Base-by-base conservation (phyloP, 208 protist genomes). In the Leishmania guyanensis region DNA sequence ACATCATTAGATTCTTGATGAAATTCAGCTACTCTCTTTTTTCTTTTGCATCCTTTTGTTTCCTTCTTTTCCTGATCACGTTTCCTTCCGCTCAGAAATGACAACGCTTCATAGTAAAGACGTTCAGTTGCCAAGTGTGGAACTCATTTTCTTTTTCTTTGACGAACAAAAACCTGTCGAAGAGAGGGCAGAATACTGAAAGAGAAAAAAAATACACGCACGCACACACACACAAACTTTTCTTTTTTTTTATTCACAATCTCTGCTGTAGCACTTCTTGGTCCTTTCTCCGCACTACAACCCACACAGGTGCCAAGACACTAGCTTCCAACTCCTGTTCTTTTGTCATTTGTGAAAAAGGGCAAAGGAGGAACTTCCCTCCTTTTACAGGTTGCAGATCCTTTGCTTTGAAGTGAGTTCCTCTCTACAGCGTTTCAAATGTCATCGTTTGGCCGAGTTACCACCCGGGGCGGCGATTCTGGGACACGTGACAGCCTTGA, bases 401-500 rank as follows among this genome's bases (percentile, higher is more conserved):
- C 10, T 53, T 6, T 14, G 0, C 46, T 53, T 36, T 53, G 39
- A 73, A 73, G 3, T 29, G 22, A 54, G 46, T 75, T 75, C 78
- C 29, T 46, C 48, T 73, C 39, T 56, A 46, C 14, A 69, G 54
- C 53, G 5, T 29, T 73, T 62, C 79, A 62, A 88, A 95, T 95
- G 91, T 80, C 91, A 43, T 83, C 89, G 48, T 83, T 93, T 80
- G 75, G 84, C 26, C 83, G 88, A 60, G 82, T 93, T 53, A 50
- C 90, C 16, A 81, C 86, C 58, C 91, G 90, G 1, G 80, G 89
- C 14, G 46, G 85, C 3, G 80, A 74, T 54, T 81, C 86, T 16
- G 85, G 70, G 17, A 72, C 81, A 46, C 87, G 88, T 46, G 94
- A 95, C n/a, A 89, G 82, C 64, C 84, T 97, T 60, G 94, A 98